Percentiles rank a stretch among this genome's conserved stretches.
Evolutionary conservation across 2,329 filamentous ascomycete species (phyloP).

Genomic region (Orbilia brochopaga): DNA sequence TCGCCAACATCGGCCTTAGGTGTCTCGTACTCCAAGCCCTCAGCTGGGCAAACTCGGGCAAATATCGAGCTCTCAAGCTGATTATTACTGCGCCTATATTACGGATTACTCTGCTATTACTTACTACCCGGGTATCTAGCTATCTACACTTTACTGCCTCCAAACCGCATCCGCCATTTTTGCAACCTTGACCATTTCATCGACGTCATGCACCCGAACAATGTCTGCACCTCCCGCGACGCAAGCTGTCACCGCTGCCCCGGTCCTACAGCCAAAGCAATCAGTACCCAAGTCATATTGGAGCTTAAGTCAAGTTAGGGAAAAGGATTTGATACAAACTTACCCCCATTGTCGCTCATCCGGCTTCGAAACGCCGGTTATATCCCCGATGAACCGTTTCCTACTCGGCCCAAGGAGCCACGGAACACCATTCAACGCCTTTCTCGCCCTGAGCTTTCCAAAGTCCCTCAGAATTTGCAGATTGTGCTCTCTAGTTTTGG

Average conservation of each 20-base stretch:
- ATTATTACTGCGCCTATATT: too few species aligned
- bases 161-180: constrained; percentile 94
- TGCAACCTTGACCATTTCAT: constrained; percentile 81
- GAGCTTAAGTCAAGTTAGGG: background rate
- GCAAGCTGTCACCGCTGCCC: constrained; percentile 82
- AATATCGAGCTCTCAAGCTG: too few species aligned
- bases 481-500: constrained; percentile 82
- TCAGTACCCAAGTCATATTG: background rate
- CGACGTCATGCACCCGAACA: constrained; percentile 87
- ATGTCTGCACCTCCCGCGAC: constrained; percentile 88
- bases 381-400: constrained; percentile 83
- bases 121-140: background rate
- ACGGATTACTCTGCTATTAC: background rate
- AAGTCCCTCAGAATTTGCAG: constrained; percentile 75
- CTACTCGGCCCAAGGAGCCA: constrained; percentile 90
- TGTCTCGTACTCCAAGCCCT: too few species aligned
- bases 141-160: constrained; percentile 60
- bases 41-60: too few species aligned
- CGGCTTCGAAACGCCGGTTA: constrained; percentile 76
- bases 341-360: constrained; percentile 74
- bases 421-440: constrained; percentile 72
- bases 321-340: constrained; percentile 1
- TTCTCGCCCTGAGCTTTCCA: constrained; percentile 68
- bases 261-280: constrained; percentile 63
- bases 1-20: background rate